Percentiles rank a stretch among this genome's conserved stretches.
These are phyloP conservation scores for Geotrichum macrosporum DNA, from an alignment of 1,139 yeast genomes.

Conservation along the genomic window DNA sequence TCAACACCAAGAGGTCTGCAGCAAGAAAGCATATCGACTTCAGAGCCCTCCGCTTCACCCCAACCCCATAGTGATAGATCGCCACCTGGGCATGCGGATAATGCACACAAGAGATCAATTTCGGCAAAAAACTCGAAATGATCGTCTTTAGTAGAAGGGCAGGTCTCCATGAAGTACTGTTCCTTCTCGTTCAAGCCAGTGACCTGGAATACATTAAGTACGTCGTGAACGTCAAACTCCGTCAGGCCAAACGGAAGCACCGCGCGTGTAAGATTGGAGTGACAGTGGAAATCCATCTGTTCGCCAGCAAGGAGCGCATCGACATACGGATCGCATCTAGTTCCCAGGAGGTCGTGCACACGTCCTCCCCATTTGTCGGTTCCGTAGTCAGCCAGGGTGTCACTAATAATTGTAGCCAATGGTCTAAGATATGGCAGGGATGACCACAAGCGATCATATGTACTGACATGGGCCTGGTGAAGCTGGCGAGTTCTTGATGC, in stretches of 20 bases:
- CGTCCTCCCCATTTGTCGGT: slow-evolving; percentile 64
- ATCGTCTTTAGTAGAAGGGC: slow-evolving; percentile 56
- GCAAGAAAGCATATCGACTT: slow-evolving; percentile 54
- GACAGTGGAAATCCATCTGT: slow-evolving; percentile 64
- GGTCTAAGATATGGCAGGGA: slow-evolving; percentile 61
- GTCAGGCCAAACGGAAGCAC: slow-evolving; percentile 56
- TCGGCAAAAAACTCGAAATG: slow-evolving; percentile 66
- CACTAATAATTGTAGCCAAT: slow-evolving; percentile 58
- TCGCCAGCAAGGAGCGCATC: slow-evolving; percentile 60
- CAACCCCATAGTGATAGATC: slow-evolving; percentile 67
- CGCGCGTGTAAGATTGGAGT: slow-evolving; percentile 58
- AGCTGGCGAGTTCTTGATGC: slow-evolving; percentile 65
- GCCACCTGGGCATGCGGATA: slow-evolving; percentile 70
- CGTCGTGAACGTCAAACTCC: slow-evolving; percentile 66
- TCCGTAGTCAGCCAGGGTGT: slow-evolving; percentile 50
- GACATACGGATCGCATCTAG: slow-evolving; percentile 66
- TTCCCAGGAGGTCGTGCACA: slow-evolving; percentile 62
- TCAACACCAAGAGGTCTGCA: slow-evolving; percentile 63
- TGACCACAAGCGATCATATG: slow-evolving; percentile 61
- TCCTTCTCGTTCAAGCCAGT: slow-evolving; percentile 63
- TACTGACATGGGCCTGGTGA: slow-evolving; percentile 62
- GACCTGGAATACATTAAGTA: slow-evolving; percentile 63
- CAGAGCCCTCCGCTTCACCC: slow-evolving; percentile 50
- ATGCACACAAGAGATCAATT: slow-evolving; percentile 58
- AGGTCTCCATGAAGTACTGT: slow-evolving; percentile 66